Evolutionary conservation across 208 protist genomes (phyloP), one percentile per base, ranked within the genome.

Genomic region (Acanthamoeba royreba): DNA sequence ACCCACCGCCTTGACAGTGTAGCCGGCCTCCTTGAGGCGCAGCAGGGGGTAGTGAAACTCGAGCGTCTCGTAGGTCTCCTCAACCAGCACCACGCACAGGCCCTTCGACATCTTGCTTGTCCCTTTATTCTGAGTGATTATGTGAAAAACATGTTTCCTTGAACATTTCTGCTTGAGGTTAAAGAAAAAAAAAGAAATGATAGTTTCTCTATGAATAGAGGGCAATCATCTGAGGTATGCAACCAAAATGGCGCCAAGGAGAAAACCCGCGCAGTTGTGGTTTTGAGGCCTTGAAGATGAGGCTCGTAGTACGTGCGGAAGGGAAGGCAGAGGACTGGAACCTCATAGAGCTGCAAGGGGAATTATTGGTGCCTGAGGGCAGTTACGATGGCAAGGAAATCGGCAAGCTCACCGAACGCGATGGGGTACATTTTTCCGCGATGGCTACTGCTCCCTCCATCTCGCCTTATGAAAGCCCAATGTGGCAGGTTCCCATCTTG

Each of bases 61-160:
- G 58, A 94, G 55, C 25, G 47, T 81, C 74, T 94, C 93, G 28
- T 89, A 94, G 5, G 47, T 86, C 46, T 94, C 93, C 49, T 94
- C 93, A 47, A 91, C 93, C 31, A 94, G 33, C 35, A 94, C 93
- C 7, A 94, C 93, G 42, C 47, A 52, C 58, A 93, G 74, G 52
- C 47, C 79, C 63, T 43, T 95, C 95, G 86, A 97, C 97, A 91
- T 98, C 97, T 66, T 81, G 15, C 31, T 38, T n/a, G n/a, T n/a
- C n/a, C n/a, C n/a, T n/a, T n/a, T n/a, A n/a, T n/a, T n/a, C n/a
- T n/a, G n/a, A n/a, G n/a, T n/a, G n/a, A n/a, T n/a, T n/a, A n/a
- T n/a, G n/a, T n/a, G n/a, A n/a, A n/a, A n/a, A n/a, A n/a, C n/a
- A n/a, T n/a, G n/a, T n/a, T n/a, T n/a, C n/a, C n/a, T n/a, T n/a